Evolutionary conservation across 257 asterid species (phyloP).

Genomic region (Primulina eburnea): DNA sequence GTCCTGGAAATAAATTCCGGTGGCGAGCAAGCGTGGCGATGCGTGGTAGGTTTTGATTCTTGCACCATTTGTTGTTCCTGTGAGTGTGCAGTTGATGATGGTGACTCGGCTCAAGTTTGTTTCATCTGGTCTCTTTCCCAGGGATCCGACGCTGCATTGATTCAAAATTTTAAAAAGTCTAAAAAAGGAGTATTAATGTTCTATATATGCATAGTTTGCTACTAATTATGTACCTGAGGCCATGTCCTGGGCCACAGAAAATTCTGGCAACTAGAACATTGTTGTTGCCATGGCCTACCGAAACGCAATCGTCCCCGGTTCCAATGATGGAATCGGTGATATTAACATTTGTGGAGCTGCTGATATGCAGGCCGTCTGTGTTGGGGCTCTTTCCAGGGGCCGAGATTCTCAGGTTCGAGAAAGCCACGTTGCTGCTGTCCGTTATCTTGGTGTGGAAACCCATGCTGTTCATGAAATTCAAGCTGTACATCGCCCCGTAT

Average conservation of each 20-base stretch:
- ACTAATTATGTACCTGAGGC: constrained; percentile 37
- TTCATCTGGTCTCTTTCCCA: constrained; percentile 59
- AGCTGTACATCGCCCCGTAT: constrained; percentile 24
- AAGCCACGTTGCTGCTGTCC: constrained; percentile 29
- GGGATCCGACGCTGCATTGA: constrained; percentile 59
- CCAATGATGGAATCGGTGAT: constrained; percentile 43
- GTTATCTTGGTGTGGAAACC: constrained; percentile 62
- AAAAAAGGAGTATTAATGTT: too few species aligned
- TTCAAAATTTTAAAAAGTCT: too few species aligned
- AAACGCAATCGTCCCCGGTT: constrained; percentile 56
- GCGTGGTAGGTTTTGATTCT: constrained; percentile 63
- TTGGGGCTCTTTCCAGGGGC: constrained; percentile 78
- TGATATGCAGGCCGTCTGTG: constrained; percentile 70
- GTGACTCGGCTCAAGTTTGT: constrained; percentile 33
- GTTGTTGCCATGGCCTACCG: constrained; percentile 46
- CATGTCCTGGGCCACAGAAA: constrained; percentile 65
- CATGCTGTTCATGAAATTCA: constrained; percentile 50
- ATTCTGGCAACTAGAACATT: constrained; percentile 30
- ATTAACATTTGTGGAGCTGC: constrained; percentile 33
- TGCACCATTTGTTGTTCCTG: constrained; percentile 66
- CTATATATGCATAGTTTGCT: too few species aligned
- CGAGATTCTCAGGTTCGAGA: constrained; percentile 35
- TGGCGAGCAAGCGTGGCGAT: constrained; percentile 39
- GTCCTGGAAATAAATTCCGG: constrained; percentile 42
- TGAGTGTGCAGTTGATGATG: constrained; percentile 50